phyloP scores from a whole-genome alignment of 2,329 filamentous ascomycete species.

The Albifimbria verrucaria region DNA sequence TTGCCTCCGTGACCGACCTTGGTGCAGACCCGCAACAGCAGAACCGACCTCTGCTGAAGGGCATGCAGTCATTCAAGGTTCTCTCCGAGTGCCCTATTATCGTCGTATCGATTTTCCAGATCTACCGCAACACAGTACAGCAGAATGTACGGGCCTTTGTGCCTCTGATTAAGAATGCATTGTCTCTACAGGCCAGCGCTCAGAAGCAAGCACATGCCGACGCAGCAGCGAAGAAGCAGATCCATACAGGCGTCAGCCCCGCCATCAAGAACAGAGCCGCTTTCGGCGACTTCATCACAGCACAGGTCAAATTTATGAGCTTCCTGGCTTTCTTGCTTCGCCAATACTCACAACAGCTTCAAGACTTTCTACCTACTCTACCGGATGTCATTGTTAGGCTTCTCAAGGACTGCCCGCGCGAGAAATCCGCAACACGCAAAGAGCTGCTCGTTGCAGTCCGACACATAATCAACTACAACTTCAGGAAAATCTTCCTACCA shows the following conservation, averaged over 20 bases:
- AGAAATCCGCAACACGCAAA: conserved; percentile 91
- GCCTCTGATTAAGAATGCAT: conserved; percentile 85
- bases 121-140: conserved; percentile 75
- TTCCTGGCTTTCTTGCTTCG: conserved; percentile 91
- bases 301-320: conserved; percentile 99
- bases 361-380: conserved; percentile 81
- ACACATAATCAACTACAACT: conserved; percentile 99
- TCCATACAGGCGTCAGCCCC: conserved; percentile 90
- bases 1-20: conserved; percentile 76
- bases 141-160: conserved; percentile 90
- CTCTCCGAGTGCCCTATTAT: conserved; percentile 97
- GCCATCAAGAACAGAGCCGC: conserved; percentile 91
- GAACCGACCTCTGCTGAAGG: conserved; percentile 76
- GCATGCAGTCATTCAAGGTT: conserved; percentile 99
- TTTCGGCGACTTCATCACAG: conserved; percentile 96
- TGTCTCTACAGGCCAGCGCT: conserved; percentile 85
- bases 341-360: conserved; percentile 80
- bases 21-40: conserved; percentile 79
- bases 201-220: conserved; percentile 90
- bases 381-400: conserved; percentile 88
- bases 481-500: conserved; percentile 86
- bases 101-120: conserved; percentile 96
- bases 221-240: conserved; percentile 71
- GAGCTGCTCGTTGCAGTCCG: conserved; percentile 94
- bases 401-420: conserved; percentile 88